A percentile compares a stretch with the other conserved stretches of the same genome.
These are phyloP conservation scores for Punica granatum DNA, from an alignment of 345 rosid species.

Conservation along the genomic window DNA sequence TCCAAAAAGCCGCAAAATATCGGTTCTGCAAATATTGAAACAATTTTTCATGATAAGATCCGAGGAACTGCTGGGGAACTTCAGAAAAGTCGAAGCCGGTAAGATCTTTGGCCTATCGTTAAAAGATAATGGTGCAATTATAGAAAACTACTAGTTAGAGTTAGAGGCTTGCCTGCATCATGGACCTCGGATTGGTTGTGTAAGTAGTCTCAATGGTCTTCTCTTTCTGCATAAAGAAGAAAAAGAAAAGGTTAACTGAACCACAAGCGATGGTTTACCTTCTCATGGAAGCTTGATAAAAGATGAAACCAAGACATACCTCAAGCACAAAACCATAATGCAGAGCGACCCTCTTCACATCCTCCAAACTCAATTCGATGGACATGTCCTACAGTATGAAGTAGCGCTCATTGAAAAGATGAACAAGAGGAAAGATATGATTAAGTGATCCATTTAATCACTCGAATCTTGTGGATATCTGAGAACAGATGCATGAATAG, in stretches of 20 bases:
- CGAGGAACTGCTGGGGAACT: neutral
- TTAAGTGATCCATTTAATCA: neutral
- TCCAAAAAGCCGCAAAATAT: constrained; percentile 77
- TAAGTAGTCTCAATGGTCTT: constrained; percentile 77
- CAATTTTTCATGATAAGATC: neutral
- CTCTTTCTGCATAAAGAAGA: constrained; percentile 8
- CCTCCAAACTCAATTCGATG: constrained; percentile 90
- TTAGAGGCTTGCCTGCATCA: constrained; percentile 78
- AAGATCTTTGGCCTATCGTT: neutral
- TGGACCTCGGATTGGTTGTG: constrained; percentile 69
- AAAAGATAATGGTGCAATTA: neutral
- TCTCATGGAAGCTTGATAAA: neutral
- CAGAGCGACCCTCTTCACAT: constrained; percentile 75
- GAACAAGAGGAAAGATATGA: neutral
- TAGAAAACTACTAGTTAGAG: neutral
- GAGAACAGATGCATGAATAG: neutral
- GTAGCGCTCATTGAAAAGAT: neutral
- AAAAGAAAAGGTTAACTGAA: neutral
- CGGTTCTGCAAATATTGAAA: constrained; percentile 50
- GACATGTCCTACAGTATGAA: constrained; percentile 65
- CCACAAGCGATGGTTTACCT: neutral
- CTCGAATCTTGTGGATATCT: neutral
- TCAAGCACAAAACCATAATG: constrained; percentile 68
- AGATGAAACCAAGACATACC: constrained; percentile 23
- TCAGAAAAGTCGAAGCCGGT: neutral